A percentile compares a stretch with the other conserved stretches of the same genome.
Evolutionary conservation across 208 protist genomes (phyloP).

Genomic region (Herpetomonas samuelpessoai): DNA sequence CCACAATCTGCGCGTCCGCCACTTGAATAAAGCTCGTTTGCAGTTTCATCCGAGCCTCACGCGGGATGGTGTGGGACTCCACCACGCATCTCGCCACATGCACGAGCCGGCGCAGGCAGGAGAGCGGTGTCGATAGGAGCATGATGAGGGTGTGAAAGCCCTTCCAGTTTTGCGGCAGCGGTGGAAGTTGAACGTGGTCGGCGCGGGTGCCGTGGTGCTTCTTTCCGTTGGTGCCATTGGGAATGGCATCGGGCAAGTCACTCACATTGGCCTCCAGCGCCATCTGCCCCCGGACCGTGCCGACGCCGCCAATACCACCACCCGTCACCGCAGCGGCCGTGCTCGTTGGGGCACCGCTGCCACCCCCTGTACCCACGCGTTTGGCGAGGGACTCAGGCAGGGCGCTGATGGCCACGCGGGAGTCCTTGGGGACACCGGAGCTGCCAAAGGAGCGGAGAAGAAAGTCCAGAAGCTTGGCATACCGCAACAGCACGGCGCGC

Average conservation of each 20-base stretch:
- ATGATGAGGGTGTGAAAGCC: conserved; percentile 70
- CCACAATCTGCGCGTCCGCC: conserved; percentile 31
- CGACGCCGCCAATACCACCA: too few relatives aligned
- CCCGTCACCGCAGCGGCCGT: too few relatives aligned
- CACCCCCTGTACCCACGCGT: too few relatives aligned
- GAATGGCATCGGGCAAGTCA: too few relatives aligned
- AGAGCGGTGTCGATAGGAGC: conserved; percentile 70
- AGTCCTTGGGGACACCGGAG: conserved; percentile 41
- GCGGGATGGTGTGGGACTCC: conserved; percentile 39
- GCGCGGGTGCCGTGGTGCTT: too few relatives aligned
- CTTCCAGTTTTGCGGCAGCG: conserved; percentile 53
- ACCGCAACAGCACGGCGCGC: conserved; percentile 20
- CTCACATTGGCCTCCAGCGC: too few relatives aligned
- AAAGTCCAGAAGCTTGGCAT: conserved; percentile 48
- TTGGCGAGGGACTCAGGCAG: conserved; percentile 25
- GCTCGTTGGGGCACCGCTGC: too few relatives aligned
- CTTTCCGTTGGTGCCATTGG: too few relatives aligned
- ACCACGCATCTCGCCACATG: conserved; percentile 70
- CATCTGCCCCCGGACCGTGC: too few relatives aligned
- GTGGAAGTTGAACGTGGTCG: too few relatives aligned
- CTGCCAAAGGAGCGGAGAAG: conserved; percentile 46
- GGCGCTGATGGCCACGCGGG: conserved; percentile 21
- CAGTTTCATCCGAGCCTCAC: conserved; percentile 28
- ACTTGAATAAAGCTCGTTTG: conserved; percentile 50
- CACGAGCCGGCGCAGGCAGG: conserved; percentile 58